Conservation (phyloP, 331 rosid species). For the Erythrophleum ivorense region DNA sequence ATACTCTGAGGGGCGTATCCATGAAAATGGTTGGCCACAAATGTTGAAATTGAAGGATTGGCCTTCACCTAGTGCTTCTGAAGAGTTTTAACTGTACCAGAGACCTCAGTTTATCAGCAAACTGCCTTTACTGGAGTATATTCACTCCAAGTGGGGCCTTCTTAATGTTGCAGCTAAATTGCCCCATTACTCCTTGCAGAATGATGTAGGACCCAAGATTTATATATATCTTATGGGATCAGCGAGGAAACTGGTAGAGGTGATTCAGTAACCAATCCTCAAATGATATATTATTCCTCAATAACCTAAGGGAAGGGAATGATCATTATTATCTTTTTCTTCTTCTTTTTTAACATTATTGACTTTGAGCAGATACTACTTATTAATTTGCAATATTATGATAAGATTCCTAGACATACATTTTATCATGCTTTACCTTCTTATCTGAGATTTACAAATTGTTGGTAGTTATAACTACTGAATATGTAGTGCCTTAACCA, state of each 20-base stretch:
- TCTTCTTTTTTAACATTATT: constrained; percentile 11
- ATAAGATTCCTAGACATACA: constrained; percentile 12
- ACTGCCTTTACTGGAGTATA: constrained; percentile 90
- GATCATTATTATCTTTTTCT: neutral
- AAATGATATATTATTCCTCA: constrained; percentile 54
- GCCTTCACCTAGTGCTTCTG: constrained; percentile 94
- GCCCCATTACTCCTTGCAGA: constrained; percentile 96
- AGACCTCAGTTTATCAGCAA: constrained; percentile 62
- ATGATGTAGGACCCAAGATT: constrained; percentile 90
- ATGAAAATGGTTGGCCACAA: constrained; percentile 76
- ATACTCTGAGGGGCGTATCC: constrained; percentile 62
- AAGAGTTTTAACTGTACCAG: constrained; percentile 88
- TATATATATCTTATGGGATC: constrained; percentile 74
- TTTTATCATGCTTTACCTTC: constrained; percentile 14
- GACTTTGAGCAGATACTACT: neutral
- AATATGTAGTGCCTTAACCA: neutral
- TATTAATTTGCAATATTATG: neutral
- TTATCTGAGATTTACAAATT: constrained; percentile 16
- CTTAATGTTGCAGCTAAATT: constrained; percentile 94
- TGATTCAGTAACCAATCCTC: constrained; percentile 80
- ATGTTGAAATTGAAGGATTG: constrained; percentile 77
- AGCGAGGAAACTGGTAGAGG: constrained; percentile 68
- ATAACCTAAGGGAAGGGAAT: constrained; percentile 9
- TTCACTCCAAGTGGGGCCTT: constrained; percentile 97
- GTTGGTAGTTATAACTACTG: constrained; percentile 20